Evolutionary conservation across 163 green algal species (phyloP).

Genomic region (Prototheca cutis): DNA sequence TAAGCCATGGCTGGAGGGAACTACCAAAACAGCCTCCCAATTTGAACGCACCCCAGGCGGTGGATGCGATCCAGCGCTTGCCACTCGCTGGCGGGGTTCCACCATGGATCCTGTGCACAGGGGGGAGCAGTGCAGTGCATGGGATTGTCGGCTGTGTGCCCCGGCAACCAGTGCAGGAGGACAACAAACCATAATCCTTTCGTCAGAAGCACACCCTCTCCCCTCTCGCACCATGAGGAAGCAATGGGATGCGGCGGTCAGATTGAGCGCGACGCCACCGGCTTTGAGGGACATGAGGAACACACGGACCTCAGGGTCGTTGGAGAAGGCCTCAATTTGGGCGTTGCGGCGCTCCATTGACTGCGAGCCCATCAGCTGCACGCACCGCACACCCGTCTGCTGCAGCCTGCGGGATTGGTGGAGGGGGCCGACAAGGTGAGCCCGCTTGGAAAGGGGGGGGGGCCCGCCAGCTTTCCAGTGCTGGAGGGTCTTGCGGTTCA

Average conservation of each 20-base stretch:
- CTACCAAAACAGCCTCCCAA: too few relatives aligned
- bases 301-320: slow-evolving; percentile 55
- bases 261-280: slow-evolving; percentile 89
- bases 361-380: slow-evolving; percentile 79
- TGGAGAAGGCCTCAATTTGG: slow-evolving; percentile 67
- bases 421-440: too few relatives aligned
- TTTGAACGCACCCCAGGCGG: slow-evolving; percentile 48
- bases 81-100: slow-evolving; percentile 72
- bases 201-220: neutral
- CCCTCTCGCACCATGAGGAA: slow-evolving; percentile 66
- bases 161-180: neutral
- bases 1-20: too few relatives aligned
- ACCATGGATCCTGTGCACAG: slow-evolving; percentile 51
- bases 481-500: too few relatives aligned
- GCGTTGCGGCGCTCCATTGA: slow-evolving; percentile 55
- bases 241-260: slow-evolving; percentile 75
- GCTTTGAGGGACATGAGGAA: slow-evolving; percentile 95
- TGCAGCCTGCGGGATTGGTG: slow-evolving; percentile 6
- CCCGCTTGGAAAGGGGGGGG: too few relatives aligned
- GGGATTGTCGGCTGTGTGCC: neutral
- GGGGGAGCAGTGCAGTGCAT: neutral
- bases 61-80: slow-evolving; percentile 74
- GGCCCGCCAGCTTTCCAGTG: too few relatives aligned
- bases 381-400: slow-evolving; percentile 64
- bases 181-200: too few relatives aligned